Evolutionary conservation across 2,329 filamentous ascomycete species (phyloP).

Genomic region (Penicillium occitanis): DNA sequence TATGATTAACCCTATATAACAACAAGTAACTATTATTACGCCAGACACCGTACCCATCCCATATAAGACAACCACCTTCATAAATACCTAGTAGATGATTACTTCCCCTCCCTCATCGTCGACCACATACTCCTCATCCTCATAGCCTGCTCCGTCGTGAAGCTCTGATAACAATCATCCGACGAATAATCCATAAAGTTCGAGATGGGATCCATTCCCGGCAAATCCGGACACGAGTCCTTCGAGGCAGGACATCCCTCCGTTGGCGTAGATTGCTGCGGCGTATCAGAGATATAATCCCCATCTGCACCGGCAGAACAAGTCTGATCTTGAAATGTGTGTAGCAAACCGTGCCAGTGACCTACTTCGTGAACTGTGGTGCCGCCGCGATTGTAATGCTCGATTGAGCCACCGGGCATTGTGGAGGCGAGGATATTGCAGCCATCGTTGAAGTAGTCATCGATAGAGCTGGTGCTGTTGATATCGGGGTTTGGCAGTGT

Average conservation of each 20-base stretch:
- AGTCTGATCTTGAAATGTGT: conserved; percentile 45
- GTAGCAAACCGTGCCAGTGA: conserved; percentile 49
- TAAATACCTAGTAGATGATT: not conserved
- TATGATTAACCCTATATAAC: not conserved
- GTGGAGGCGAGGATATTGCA: conserved; percentile 59
- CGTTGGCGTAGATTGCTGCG: conserved; percentile 56
- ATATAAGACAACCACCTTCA: not conserved
- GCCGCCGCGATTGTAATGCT: conserved; percentile 51
- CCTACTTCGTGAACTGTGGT: conserved; percentile 50
- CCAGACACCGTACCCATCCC: not conserved
- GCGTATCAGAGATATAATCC: conserved; percentile 48
- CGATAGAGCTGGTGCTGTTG: conserved; percentile 37
- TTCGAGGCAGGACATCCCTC: conserved; percentile 55
- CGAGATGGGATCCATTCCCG: conserved; percentile 54
- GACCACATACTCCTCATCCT: conserved; percentile 56
- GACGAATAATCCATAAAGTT: conserved; percentile 63
- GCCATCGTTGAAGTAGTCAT: conserved; percentile 53
- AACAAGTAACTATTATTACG: not conserved
- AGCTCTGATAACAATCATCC: conserved; percentile 56
- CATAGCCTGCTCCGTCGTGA: conserved; percentile 51
- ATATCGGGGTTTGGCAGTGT: conserved; percentile 48
- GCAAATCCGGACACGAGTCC: conserved; percentile 50
- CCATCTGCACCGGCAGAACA: conserved; percentile 38
- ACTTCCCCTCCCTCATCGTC: conserved; percentile 41
- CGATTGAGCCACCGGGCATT: conserved; percentile 53